Base-by-base conservation (phyloP, 768 basidiomycete species). In the Russula olivacea region DNA sequence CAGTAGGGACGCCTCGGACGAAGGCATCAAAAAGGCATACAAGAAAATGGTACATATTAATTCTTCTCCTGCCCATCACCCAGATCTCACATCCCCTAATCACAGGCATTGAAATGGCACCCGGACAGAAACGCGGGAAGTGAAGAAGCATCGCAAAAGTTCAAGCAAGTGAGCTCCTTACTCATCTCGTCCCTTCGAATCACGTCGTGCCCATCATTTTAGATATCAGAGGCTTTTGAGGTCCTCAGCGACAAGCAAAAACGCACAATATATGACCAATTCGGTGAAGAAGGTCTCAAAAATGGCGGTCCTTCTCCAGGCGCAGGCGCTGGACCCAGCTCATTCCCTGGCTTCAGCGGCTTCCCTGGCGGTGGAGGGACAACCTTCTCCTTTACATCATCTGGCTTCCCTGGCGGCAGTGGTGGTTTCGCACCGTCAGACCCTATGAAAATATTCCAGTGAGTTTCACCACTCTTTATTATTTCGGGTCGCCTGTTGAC, bases 191-290 rank as follows among this genome's bases (percentile, higher is more conserved):
- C 34, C 23, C 6, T 2, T 41, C 10, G 1, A 14, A 45, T 19
- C 21, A 12, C n/a, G 47, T 59, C 23, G 53, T 47, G 9, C 23
- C n/a, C 45, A n/a, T 28, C 30, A 21, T 23, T 17, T 19, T 55
- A 96, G 89, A 83, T 98, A 51, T 91, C 91, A 36, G 96, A 98
- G 77, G 95, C 93, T 0, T 98, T 96, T 69, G 96, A 98, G 72
- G 94, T 96, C 32, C 84, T 98, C 60, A 90, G 82, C 55, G 93
- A 97, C 75, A 84, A 84, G 73, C 79, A 92, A 71, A 93, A 93
- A 70, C 87, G 91, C 25, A 76, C 89, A 0, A 72, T 93, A 8
- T 98, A 94, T 67, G 95, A 97, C 74, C 92, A 97, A 68, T 87
- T 94, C 59, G 96, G 96, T 40, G 94, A 97, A 72, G 95, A 97